Percentiles rank a stretch among this genome's conserved stretches.
phyloP scores from a whole-genome alignment of 345 rosid species.

The Aquilaria sinensis region DNA sequence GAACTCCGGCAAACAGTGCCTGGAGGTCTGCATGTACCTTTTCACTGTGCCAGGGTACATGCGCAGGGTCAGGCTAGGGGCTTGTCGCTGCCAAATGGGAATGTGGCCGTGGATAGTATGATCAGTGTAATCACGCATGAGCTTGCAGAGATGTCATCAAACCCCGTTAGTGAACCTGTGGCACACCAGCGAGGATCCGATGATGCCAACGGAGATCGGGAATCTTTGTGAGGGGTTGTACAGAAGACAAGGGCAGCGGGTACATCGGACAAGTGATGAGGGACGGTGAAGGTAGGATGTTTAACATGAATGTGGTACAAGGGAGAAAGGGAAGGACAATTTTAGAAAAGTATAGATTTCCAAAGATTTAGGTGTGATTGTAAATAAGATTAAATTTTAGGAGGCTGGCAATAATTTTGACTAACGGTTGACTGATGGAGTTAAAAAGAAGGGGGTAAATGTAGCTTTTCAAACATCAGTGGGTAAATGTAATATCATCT shows the following conservation, averaged over 20 bases:
- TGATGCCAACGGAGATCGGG: slow-evolving; percentile 87
- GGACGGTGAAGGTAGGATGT: slow-evolving; percentile 55
- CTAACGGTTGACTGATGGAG: no score
- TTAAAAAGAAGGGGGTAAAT: no score
- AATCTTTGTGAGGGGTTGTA: slow-evolving; percentile 89
- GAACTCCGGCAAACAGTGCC: slow-evolving; percentile 74
- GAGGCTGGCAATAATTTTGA: no score
- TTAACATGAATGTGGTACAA: slow-evolving; percentile 62
- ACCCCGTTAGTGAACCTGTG: slow-evolving; percentile 86
- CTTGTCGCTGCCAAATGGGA: slow-evolving; percentile 70
- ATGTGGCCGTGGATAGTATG: slow-evolving; percentile 87
- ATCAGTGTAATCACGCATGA: slow-evolving; percentile 95
- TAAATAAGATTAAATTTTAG: no score
- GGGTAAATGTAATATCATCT: no score
- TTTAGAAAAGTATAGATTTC: no score
- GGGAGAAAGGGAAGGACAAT: slow-evolving; percentile 34
- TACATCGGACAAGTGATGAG: slow-evolving; percentile 81
- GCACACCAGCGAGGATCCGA: slow-evolving; percentile 98
- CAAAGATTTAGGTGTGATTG: no score
- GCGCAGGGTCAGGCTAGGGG: slow-evolving; percentile 60
- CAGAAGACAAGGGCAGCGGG: slow-evolving; percentile 95
- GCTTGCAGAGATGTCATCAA: slow-evolving; percentile 78
- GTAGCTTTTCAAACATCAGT: no score
- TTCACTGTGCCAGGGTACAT: slow-evolving; percentile 89
- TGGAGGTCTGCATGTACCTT: slow-evolving; percentile 91